Evolutionary conservation across 139 green algal genomes (phyloP).

Genomic region (Micromonas commoda): DNA sequence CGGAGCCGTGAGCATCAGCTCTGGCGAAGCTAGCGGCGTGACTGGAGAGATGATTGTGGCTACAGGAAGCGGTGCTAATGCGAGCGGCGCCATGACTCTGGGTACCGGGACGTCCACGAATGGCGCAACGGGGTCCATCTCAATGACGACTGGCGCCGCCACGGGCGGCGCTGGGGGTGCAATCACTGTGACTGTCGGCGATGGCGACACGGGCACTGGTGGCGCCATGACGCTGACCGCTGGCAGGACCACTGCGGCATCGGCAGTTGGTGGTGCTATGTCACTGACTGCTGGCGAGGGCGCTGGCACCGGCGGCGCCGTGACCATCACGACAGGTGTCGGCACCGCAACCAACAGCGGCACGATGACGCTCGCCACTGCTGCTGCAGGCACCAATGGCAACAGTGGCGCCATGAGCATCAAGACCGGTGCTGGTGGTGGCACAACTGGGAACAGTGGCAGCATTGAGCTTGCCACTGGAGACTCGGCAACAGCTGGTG

Average conservation of each 20-base stretch:
- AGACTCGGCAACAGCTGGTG: constrained; percentile 8
- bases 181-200: neutral
- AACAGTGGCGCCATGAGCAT: neutral
- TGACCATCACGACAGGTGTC: neutral
- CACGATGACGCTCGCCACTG: neutral
- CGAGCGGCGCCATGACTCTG: constrained; percentile 4
- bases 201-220: neutral
- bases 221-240: neutral
- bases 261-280: neutral
- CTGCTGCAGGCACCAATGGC: neutral
- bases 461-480: neutral
- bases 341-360: neutral
- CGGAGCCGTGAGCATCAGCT: neutral
- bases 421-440: too few species aligned
- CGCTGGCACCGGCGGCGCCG: neutral
- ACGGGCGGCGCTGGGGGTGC: neutral
- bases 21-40: neutral
- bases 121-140: neutral
- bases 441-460: too few species aligned
- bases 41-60: too few species aligned
- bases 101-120: neutral
- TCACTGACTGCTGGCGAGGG: neutral
- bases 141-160: neutral
- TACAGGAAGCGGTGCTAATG: neutral
- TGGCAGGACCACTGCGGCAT: neutral